Evolutionary conservation across 345 rosid genomes (phyloP).

Genomic region (Brassica juncea): DNA sequence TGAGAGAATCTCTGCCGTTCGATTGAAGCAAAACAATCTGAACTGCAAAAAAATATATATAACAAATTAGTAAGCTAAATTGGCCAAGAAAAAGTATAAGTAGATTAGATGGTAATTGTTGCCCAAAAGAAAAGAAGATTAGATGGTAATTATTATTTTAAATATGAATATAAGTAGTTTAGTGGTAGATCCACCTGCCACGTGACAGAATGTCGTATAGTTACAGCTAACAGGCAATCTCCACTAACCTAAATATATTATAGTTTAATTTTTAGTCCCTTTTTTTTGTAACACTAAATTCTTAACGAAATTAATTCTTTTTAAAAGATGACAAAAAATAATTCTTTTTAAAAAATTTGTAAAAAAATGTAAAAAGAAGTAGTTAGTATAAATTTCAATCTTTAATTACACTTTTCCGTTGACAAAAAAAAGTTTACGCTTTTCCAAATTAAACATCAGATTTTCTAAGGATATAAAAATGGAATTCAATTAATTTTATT

Average conservation of each 20-base stretch:
- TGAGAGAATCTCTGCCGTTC: neutral
- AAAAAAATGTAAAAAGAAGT: neutral
- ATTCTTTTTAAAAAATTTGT: neutral
- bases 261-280: neutral
- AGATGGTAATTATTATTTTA: neutral
- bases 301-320: no score
- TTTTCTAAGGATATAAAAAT: neutral
- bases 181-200: conserved; percentile 34
- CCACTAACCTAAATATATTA: conserved; percentile 16
- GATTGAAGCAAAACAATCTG: conserved; percentile 4
- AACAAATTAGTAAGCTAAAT: neutral
- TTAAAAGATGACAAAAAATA: no score
- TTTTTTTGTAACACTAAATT: no score
- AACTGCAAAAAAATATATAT: neutral
- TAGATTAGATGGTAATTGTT: neutral
- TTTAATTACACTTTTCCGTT: neutral
- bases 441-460: neutral
- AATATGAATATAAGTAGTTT: conserved; percentile 3
- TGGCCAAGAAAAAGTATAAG: neutral
- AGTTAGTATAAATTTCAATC: neutral
- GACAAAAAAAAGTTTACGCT: neutral
- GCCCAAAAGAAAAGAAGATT: neutral
- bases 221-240: conserved; percentile 27
- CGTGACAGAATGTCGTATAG: conserved; percentile 35
- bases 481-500: neutral